Conservation (phyloP, 805 yeast species). For the Kockiozyma suomiensis region DNA sequence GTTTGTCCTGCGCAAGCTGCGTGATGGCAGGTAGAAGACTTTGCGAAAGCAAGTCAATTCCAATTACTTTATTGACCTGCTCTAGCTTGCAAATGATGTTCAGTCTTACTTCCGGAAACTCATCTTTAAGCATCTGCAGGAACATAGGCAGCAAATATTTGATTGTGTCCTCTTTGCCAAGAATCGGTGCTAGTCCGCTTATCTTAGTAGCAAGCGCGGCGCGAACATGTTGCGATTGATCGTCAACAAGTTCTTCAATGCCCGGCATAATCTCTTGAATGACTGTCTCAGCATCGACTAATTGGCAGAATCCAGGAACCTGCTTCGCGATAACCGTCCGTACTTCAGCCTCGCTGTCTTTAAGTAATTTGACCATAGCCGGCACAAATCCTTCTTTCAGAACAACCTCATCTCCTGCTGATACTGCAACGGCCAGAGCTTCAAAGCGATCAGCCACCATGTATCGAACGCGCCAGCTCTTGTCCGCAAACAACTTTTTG, state of each 20-base stretch:
- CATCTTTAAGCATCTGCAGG: constrained; percentile 92
- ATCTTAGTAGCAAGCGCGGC: constrained; percentile 88
- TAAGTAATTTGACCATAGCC: constrained; percentile 74
- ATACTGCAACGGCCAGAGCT: constrained; percentile 63
- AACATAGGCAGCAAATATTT: constrained; percentile 84
- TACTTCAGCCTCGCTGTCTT: constrained; percentile 95
- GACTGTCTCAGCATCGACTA: constrained; percentile 51
- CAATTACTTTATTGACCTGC: constrained; percentile 90
- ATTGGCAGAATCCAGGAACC: constrained; percentile 57
- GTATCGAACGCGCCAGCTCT: constrained; percentile 97
- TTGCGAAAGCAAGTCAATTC: constrained; percentile 83
- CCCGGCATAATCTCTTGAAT: constrained; percentile 76
- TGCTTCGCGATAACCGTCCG: constrained; percentile 93
- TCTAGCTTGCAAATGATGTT: constrained; percentile 92
- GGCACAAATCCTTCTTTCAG: constrained; percentile 59
- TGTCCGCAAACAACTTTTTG: constrained; percentile 75
- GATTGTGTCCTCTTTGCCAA: constrained; percentile 78
- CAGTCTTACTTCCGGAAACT: constrained; percentile 92
- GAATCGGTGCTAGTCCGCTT: constrained; percentile 80
- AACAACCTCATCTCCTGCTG: constrained; percentile 50
- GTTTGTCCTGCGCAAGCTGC: constrained; percentile 92
- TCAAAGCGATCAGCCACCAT: constrained; percentile 96
- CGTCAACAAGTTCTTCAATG: constrained; percentile 80
- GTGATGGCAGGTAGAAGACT: constrained; percentile 92
- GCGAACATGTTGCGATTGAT: constrained; percentile 90